Base-by-base conservation (phyloP, 345 rosid species). In the Brassica rapa region DNA sequence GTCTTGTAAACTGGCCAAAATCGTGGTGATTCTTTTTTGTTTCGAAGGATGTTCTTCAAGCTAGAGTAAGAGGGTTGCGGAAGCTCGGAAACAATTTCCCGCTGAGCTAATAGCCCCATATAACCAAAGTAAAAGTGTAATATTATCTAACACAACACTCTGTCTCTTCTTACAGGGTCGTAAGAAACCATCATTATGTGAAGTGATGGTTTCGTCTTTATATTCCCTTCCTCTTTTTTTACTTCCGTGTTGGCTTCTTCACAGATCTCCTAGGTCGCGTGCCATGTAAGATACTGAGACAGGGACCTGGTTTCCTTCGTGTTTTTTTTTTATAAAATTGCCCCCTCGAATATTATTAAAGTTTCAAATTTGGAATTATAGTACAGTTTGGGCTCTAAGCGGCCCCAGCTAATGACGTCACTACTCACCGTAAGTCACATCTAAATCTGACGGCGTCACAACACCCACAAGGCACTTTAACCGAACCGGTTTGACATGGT, bases 201-300 rank as follows among this genome's bases (percentile, higher is more conserved):
- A 35, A 78, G 72, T 78, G 73, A 57, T 57, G 68, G 73, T 67
- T 73, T 79, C 82, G 78, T 79, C 15, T 79, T 66, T 24, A 46
- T 73, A 67, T 79, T 73, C 55, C 27, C 67, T 30, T 55, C 2
- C 53, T 19, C 2, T 57, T 27, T 9, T 35, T 35, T 35, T 35
- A 39, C 70, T 80, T 74, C 71, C 83, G 79, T 74, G 79, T 80
- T 73, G 61, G 55, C 39, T 39, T 74, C 67, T 35, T 35, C 41
- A 37, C 79, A 74, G 23, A 68, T 39, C 79, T 74, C 71, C 71
- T 11, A 74, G 79, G 75, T 74, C 15, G 75, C 82, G 82, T 74
- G 63, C 62, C 70, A 33, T 63, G 63, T 53, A 60, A 68, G 82
- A 62, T 74, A 66, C 41, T 12, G 16, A 51, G 75, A 74, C 37